Percentiles rank a stretch among this genome's conserved stretches.
Evolutionary conservation across 306 rosid genomes (phyloP).

Genomic region (Gleditsia sinensis): DNA sequence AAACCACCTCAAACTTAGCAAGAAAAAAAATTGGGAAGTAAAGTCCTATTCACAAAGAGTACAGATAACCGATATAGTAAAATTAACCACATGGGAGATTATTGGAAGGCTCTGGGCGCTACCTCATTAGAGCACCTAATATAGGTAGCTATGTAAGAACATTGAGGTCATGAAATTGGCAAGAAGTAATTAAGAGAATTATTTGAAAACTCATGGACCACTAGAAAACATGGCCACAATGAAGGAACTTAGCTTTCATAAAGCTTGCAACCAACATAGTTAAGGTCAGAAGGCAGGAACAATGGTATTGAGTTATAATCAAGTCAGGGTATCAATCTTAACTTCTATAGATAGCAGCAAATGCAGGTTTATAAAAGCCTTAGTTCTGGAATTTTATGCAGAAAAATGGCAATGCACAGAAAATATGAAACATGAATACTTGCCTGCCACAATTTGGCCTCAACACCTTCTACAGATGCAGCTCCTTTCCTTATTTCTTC

Average conservation of each 20-base stretch:
- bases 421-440: neutral
- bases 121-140: neutral
- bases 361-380: neutral
- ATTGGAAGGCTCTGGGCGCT: neutral
- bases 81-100: neutral
- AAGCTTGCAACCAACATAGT: neutral
- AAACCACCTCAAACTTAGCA: neutral
- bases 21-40: neutral
- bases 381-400: neutral
- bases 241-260: neutral
- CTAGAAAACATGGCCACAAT: neutral
- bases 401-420: neutral
- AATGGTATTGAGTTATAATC: neutral
- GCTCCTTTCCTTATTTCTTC: conserved; percentile 64
- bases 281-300: neutral
- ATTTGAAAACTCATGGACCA: neutral
- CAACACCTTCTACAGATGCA: conserved; percentile 73
- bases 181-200: neutral
- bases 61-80: neutral
- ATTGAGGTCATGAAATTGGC: neutral
- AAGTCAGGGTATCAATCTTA: neutral
- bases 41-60: neutral
- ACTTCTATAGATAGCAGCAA: neutral
- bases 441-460: conserved; percentile 71
- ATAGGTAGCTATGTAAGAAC: neutral